Evolutionary conservation across 1,139 yeast genomes (phyloP), one percentile per base, ranked within the genome.

Genomic region (Pichia sp.): DNA sequence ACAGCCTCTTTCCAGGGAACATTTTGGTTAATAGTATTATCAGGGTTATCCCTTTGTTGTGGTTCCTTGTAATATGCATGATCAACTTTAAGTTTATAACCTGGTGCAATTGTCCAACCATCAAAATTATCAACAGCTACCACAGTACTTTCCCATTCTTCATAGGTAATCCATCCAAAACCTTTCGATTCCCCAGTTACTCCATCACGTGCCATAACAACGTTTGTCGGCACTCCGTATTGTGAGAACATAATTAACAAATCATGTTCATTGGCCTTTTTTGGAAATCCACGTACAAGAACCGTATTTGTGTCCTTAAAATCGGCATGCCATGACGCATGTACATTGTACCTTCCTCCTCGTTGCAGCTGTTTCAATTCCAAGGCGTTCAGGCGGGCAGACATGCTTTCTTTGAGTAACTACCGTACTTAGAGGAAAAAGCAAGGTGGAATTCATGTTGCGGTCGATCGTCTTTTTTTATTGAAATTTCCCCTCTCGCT

Each of bases 291-390:
- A 0, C 96, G 95, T 33, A 91, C 81, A 59, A 69, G 79, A 2
- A 83, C 68, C 58, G 76, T 81, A 1, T 85, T 81, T 0, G 95
- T 80, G 59, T 89, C 93, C 34, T 74, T 73, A 64, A 84, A 89
- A 58, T 91, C 96, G 59, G 81, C 76, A 64, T 91, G 98, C 98
- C 98, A 91, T 13, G 96, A 88, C 0, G 86, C 87, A 8, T 74
- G 71, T 44, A 77, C 76, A 0, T 83, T 39, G 14, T 39, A 39
- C 19, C 7, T 67, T 0, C 82, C 77, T n/a, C 84, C 83, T 19
- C 71, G 70, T 25, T 75, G 77, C 29, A 91, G 72, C 64, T 91
- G 71, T 27, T 75, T 77, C 28, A 91, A 72, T 64, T 91, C 98
- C 55, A 74, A 75, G 53, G 81, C 80, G 63, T 84, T 89, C 49